Evolutionary conservation across 352 stramenopile genomes (phyloP), one percentile per base, ranked within the genome.

Genomic region (Aphanomyces cochlioides): DNA sequence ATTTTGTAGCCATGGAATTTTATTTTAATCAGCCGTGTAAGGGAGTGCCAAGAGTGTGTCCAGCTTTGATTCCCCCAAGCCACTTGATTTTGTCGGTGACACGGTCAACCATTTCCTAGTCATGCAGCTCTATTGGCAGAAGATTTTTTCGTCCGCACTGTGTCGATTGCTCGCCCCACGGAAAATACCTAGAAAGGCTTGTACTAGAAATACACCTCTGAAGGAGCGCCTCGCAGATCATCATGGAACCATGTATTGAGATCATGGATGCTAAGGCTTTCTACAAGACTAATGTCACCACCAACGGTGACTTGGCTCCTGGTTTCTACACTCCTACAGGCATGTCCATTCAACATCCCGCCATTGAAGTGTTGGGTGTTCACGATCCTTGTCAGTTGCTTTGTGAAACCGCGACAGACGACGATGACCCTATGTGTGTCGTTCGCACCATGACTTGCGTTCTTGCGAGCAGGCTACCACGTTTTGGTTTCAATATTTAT

Each of bases 281-380:
- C 75, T 90, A 92, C 74, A 92, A 82, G 12, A 92, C 84, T 15
- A 92, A 92, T 73, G 86, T 90, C 56, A 89, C 90, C 69, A 92
- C 84, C 21, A 92, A 90, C 73, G 84, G 84, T 72, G 84, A 92
- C 63, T 69, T 89, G 58, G 82, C 84, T 7, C 84, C 82, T 34
- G 82, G 81, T 58, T 92, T 85, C 66, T 75, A 83, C 67, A 84
- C 78, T 40, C 78, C 83, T 7, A 75, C 76, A 17, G 81, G 80
- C 38, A 80, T 85, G 48, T 79, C 84, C 8, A 75, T 89, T 38
- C 88, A 86, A 67, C 82, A 90, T 48, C 73, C 78, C 17, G 75
- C 81, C 40, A 74, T 70, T 47, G 81, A 86, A 58, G 77, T 88
- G 40, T 76, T 90, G 15, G 77, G 78, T 45, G 41, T 48, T n/a